phyloP scores from a whole-genome alignment of 129 eudicot genomes.

The Saussurea involucrata region DNA sequence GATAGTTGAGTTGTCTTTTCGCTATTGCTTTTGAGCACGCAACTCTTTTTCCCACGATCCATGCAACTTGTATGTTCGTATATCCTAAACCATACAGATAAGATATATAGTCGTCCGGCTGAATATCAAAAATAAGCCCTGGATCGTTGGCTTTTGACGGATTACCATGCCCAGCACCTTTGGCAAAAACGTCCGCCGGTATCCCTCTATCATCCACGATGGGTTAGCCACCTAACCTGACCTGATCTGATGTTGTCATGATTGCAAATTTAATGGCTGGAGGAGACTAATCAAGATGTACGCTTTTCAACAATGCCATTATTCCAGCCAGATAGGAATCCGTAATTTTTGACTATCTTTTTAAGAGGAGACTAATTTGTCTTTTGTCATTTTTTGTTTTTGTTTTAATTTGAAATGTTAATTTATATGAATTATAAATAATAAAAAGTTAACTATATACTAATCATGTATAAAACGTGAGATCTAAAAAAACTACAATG shows the following conservation, averaged over 20 bases:
- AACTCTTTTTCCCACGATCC: slow-evolving; percentile 17
- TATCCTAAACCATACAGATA: slow-evolving; percentile 36
- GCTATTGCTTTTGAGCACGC: slow-evolving; percentile 20
- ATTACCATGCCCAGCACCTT: slow-evolving; percentile 31
- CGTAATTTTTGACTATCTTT: no score
- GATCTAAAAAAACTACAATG: no score
- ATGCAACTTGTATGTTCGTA: slow-evolving; percentile 19
- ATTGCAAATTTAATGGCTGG: slow-evolving; percentile 37
- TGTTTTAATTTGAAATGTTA: no score
- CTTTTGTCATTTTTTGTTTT: no score
- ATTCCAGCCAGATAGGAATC: slow-evolving; percentile 32
- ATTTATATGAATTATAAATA: no score
- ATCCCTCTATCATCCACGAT: slow-evolving; percentile 24
- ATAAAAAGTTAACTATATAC: no score
- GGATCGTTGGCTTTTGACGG: slow-evolving; percentile 28
- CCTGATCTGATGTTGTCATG: slow-evolving; percentile 25
- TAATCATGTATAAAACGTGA: no score
- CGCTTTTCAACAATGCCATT: slow-evolving; percentile 28
- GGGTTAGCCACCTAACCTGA: not conserved
- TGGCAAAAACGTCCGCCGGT: slow-evolving; percentile 25
- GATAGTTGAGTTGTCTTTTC: no score
- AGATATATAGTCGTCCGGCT: slow-evolving; percentile 26
- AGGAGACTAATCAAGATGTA: slow-evolving; percentile 37
- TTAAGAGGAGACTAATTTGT: no score
- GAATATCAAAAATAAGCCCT: slow-evolving; percentile 32